Base-by-base conservation (phyloP, 805 yeast species). In the Kurtzmaniella fragi region DNA sequence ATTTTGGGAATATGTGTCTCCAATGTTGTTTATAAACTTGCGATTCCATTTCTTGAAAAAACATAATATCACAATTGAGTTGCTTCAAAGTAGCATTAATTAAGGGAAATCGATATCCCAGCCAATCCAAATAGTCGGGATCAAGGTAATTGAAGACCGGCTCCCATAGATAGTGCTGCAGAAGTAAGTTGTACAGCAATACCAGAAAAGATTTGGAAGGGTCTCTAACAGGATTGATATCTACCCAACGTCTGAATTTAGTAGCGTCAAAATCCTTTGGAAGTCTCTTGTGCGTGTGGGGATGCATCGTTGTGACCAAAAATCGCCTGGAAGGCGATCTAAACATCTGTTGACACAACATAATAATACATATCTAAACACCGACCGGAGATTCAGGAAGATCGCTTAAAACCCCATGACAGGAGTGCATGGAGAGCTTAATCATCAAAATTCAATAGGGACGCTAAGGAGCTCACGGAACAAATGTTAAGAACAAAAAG, bases 131-230 rank as follows among this genome's bases (percentile, higher is more conserved):
- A 44, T 61, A 71, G 32, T 64, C 52, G 9, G 62, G 61, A 1
- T 77, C 75, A 14, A 77, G 70, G 47, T 77, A 73, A 8, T 62
- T 57, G 46, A 77, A 80, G 3, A 79, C 77, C 37, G 69, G 69
- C 1, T 74, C 73, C 84, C 84, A 78, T 57, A 78, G 59, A 44
- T 80, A 80, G 38, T 78, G 77, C 33, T 72, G 75, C 8, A 72
- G 70, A n/a, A 73, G 56, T 50, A 73, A 57, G 47, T 73, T 73
- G 49, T 64, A 73, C 1, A 74, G 62, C 55, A 71, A 46, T 15
- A 73, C 53, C 5, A 67, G 38, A 12, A 57, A 17, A 20, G 38
- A 20, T 17, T 35, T 23, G 16, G 25, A 35, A 27, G 34, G 27
- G n/a, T 26, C 27, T 3, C 28, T 30, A 6, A 32, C 28, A 17